Base-by-base conservation (phyloP, 768 basidiomycete species). In the Mycena metata region DNA sequence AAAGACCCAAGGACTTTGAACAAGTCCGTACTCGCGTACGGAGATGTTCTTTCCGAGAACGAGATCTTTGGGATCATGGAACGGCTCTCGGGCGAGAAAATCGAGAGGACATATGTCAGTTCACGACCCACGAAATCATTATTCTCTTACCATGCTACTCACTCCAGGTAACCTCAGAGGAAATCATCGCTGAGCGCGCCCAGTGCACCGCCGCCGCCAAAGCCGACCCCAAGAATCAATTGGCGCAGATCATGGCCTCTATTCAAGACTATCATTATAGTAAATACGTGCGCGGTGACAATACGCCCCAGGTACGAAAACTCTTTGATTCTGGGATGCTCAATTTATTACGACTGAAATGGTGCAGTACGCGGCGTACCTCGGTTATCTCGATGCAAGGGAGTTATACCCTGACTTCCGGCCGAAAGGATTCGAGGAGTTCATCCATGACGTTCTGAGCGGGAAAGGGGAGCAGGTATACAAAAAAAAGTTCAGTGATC, bases 1-100 rank as follows among this genome's bases (percentile, higher is more conserved):
- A 72, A 70, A 19, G 79, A 81, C 55, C 69, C 72, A 41, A 70
- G 79, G 12, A 80, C 80, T 7, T 51, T 79, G 33, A 79, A 81
- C 64, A 74, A 74, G 24, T 69, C 57, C 19, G 76, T 80, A 2
- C 72, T 76, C 23, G 67, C 72, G 12, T 75, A 75, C 70, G 70
- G 74, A n/a, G 79, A 79, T 21, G 75, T 76, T 39, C 33, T 73
- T 10, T 75, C 73, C 9, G 63, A 74, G 50, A 58, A 63, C 16
- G 76, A 79, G 67, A 68, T 68, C 35, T 72, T 71, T 21, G 72
- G 66, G 19, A 19, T 78, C 23, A 66, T 72, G 15, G 73, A 75
- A 42, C 55, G 71, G 26, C 26, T 73, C 2, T 70, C 74, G 4
- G 79, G 79, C 1, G 76, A 78, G 45, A 73, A 70, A 19, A 67